Evolutionary conservation across 2,329 filamentous ascomycete species (phyloP).

Genomic region (Stagonosporopsis cucurbitacearum): DNA sequence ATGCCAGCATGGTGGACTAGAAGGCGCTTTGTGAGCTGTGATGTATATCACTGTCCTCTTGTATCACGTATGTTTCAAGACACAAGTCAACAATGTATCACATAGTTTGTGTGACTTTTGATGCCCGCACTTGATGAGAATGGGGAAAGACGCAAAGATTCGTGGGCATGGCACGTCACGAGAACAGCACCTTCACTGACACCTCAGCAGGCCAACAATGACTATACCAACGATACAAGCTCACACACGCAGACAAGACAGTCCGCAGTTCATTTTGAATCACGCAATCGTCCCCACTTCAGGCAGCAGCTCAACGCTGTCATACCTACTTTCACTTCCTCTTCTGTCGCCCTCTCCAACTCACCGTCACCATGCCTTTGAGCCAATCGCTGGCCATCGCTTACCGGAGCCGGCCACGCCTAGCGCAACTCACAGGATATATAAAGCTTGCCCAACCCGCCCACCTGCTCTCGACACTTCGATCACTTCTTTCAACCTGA

Average conservation of each 20-base stretch:
- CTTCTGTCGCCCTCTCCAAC: neutral
- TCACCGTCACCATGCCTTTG: neutral
- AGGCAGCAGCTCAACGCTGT: neutral
- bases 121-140: too few species aligned
- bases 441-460: neutral
- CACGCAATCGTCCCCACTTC: neutral
- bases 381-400: neutral
- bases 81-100: neutral
- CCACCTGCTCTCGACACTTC: neutral
- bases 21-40: neutral
- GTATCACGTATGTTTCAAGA: neutral
- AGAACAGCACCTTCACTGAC: neutral
- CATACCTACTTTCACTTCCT: neutral
- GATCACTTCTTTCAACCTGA: neutral
- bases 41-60: neutral
- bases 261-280: neutral
- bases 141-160: neutral
- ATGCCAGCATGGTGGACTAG: neutral
- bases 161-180: neutral
- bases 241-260: neutral
- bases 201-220: neutral
- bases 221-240: neutral
- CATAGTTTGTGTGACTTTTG: neutral
- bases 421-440: neutral
- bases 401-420: neutral